These are phyloP conservation scores for Bauhinia variegata DNA, from an alignment of 306 rosid genomes.

Conservation along the genomic window DNA sequence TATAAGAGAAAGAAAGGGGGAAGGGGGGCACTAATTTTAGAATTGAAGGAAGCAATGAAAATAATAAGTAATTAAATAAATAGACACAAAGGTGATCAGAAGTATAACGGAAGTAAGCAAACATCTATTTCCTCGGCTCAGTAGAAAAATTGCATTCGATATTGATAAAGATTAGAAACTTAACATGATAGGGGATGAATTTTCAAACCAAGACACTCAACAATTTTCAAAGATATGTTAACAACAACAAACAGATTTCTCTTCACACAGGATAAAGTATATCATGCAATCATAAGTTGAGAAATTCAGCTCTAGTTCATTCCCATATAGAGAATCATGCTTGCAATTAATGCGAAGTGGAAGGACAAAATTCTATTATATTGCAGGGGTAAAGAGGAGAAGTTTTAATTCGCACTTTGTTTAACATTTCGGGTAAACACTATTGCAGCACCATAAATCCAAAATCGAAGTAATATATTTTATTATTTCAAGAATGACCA, in stretches of 20 bases:
- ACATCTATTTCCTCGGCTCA: too few species aligned
- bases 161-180: background rate
- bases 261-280: too few species aligned
- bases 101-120: background rate
- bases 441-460: conserved; percentile 10
- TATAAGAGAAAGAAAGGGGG: conserved; percentile 12
- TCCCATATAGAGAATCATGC: background rate
- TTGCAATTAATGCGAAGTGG: background rate
- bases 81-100: background rate
- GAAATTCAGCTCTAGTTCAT: background rate
- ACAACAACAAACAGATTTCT: too few species aligned
- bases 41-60: background rate
- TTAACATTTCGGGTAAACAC: background rate
- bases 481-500: background rate
- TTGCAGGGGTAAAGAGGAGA: background rate
- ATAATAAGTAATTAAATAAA: background rate
- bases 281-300: too few species aligned
- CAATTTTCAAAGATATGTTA: too few species aligned
- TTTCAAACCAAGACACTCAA: background rate
- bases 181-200: background rate
- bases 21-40: conserved; percentile 2
- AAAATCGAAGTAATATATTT: conserved; percentile 1
- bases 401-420: background rate
- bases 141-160: background rate
- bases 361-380: background rate